phyloP scores from a whole-genome alignment of 257 asterid genomes.

The Petunia axillaris region DNA sequence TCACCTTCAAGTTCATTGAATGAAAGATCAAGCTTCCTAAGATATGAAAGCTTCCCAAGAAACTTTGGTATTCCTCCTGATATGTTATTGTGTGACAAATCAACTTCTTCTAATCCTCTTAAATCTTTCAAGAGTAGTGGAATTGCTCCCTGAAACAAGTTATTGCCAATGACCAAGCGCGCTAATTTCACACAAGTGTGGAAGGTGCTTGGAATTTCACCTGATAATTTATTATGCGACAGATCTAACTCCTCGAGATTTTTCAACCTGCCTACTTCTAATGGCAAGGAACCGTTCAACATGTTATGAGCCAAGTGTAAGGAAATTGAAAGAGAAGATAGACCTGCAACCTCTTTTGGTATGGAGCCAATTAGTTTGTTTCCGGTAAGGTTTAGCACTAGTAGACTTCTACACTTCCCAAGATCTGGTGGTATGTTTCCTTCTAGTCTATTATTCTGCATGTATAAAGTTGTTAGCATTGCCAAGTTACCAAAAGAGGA shows the following conservation, averaged over 20 bases:
- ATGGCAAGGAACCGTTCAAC: background rate
- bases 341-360: slow-evolving; percentile 5
- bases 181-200: slow-evolving; percentile 25
- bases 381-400: slow-evolving; percentile 23
- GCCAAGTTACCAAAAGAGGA: slow-evolving; percentile 27
- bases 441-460: slow-evolving; percentile 19
- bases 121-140: slow-evolving; percentile 23
- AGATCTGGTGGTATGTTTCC: slow-evolving; percentile 28
- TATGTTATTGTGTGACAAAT: slow-evolving; percentile 30
- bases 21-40: slow-evolving; percentile 42
- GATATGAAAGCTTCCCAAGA: slow-evolving; percentile 26
- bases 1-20: slow-evolving; percentile 39
- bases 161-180: background rate
- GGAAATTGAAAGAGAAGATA: slow-evolving; percentile 23
- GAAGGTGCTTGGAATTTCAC: slow-evolving; percentile 18
- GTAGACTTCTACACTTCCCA: background rate
- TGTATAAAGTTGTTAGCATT: slow-evolving; percentile 1
- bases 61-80: slow-evolving; percentile 26
- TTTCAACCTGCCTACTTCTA: slow-evolving; percentile 18
- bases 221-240: slow-evolving; percentile 29
- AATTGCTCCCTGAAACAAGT: slow-evolving; percentile 28
- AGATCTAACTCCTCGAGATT: slow-evolving; percentile 29
- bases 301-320: slow-evolving; percentile 21
- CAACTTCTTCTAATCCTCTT: slow-evolving; percentile 20
- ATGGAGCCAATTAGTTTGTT: slow-evolving; percentile 31